Percentiles rank a stretch among this genome's conserved stretches.
These are phyloP conservation scores for Alternaria novae-zelandiae DNA, from an alignment of 2,329 filamentous ascomycete genomes.

Conservation along the genomic window DNA sequence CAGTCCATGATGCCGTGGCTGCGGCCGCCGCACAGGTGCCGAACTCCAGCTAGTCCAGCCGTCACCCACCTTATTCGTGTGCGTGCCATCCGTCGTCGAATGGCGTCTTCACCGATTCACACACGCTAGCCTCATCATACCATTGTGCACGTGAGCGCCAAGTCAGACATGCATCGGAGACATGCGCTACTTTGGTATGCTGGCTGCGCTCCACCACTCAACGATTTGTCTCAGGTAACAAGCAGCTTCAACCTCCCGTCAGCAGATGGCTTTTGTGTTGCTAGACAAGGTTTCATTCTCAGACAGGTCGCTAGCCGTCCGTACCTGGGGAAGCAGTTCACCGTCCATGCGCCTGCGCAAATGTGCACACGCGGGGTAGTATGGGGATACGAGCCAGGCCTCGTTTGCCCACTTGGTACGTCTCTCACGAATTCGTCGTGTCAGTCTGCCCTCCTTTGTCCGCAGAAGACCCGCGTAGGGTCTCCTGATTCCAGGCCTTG, in stretches of 20 bases:
- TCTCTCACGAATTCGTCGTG: neutral
- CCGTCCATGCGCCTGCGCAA: constrained; percentile 17
- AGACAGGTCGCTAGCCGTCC: constrained; percentile 17
- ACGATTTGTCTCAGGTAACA: constrained; percentile 39
- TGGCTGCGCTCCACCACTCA: constrained; percentile 32
- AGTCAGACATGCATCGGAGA: constrained; percentile 42
- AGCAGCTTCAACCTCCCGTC: constrained; percentile 28
- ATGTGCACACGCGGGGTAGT: constrained; percentile 27
- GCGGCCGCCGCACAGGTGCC: constrained; percentile 4
- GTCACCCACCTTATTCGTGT: neutral
- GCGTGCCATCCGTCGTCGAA: constrained; percentile 12
- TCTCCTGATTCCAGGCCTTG: constrained; percentile 6
- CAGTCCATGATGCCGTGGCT: constrained; percentile 4
- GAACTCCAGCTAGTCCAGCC: neutral
- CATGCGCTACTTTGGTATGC: constrained; percentile 34
- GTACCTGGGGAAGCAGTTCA: constrained; percentile 25
- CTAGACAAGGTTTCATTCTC: constrained; percentile 23
- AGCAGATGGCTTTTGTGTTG: constrained; percentile 28
- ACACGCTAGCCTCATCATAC: constrained; percentile 19
- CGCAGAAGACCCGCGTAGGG: neutral
- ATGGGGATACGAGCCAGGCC: constrained; percentile 18
- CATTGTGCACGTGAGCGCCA: constrained; percentile 34
- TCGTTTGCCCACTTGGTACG: constrained; percentile 3
- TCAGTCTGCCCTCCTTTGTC: neutral
- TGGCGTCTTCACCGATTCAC: constrained; percentile 23